Evolutionary conservation across 305 asterid genomes (phyloP).

Genomic region (Fraxinus ornus): DNA sequence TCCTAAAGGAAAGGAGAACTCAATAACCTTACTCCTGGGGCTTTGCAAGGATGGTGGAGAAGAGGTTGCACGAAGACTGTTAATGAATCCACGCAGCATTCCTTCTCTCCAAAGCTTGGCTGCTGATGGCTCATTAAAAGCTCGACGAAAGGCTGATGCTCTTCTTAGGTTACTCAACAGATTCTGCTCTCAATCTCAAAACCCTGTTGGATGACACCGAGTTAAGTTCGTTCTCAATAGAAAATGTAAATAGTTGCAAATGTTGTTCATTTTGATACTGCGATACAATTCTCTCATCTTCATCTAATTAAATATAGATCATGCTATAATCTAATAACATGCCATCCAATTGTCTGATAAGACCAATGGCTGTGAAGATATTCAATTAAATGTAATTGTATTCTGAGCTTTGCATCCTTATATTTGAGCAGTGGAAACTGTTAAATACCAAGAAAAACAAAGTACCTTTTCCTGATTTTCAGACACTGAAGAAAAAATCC

Average conservation of each 20-base stretch:
- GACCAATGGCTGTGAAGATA: background rate
- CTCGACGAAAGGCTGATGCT: slow-evolving; percentile 68
- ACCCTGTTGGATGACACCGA: slow-evolving; percentile 26
- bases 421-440: background rate
- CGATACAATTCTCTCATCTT: background rate
- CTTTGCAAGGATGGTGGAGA: slow-evolving; percentile 81
- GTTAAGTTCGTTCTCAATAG: background rate
- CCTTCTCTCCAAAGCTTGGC: slow-evolving; percentile 69
- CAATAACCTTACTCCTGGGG: slow-evolving; percentile 67
- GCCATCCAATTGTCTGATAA: background rate
- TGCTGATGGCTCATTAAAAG: slow-evolving; percentile 54
- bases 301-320: background rate
- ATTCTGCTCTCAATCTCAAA: slow-evolving; percentile 45
- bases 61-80: slow-evolving; percentile 59
- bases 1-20: slow-evolving; percentile 69
- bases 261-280: slow-evolving; percentile 14
- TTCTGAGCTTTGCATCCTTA: background rate
- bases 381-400: background rate
- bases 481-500: background rate
- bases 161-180: slow-evolving; percentile 68
- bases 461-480: background rate
- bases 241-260: slow-evolving; percentile 27
- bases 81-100: slow-evolving; percentile 74
- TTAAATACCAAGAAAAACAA: background rate
- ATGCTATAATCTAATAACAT: background rate